Base-by-base conservation (phyloP, 2,329 filamentous ascomycete genomes). In the Volutella citrinella region DNA sequence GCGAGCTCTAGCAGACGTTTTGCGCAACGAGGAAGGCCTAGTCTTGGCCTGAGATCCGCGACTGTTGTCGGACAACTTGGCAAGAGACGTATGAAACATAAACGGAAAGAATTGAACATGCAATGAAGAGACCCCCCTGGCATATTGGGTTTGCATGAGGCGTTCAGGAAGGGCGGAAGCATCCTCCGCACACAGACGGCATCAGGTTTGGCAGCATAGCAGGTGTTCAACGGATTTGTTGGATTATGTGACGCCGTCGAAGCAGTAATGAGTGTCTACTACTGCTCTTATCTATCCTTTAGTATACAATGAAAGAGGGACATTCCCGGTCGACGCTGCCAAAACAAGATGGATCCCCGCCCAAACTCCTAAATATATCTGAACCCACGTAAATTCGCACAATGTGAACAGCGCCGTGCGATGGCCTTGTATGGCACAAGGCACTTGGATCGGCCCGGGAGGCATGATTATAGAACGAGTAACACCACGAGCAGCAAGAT, bases 401-500 rank as follows among this genome's bases (percentile, higher is more conserved):
- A n/a, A n/a, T n/a, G n/a, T n/a, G n/a, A n/a, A n/a, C n/a, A n/a
- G n/a, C n/a, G n/a, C n/a, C n/a, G n/a, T n/a, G n/a, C n/a, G n/a
- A n/a, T n/a, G n/a, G n/a, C n/a, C n/a, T n/a, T n/a, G n/a, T n/a
- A n/a, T n/a, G n/a, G n/a, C n/a, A n/a, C n/a, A n/a, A n/a, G n/a
- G n/a, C n/a, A n/a, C n/a, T n/a, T n/a, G n/a, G n/a, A n/a, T n/a
- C n/a, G n/a, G n/a, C n/a, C n/a, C n/a, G n/a, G n/a, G n/a, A n/a
- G n/a, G n/a, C n/a, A n/a, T n/a, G 6, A 21, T 41, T 63, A 84
- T 49, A 84, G 55, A 27, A 84, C 63, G 51, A 85, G 55, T 26
- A 97, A 69, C 49, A 98, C 66, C 43, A 97, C 77, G 54, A 98
- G 70, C 52, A 98, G 66, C 18, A 98, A 66, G 38, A 97, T 87